Base-by-base conservation (phyloP, 1,284 basidiomycete species). In the Tilletia horrida region DNA sequence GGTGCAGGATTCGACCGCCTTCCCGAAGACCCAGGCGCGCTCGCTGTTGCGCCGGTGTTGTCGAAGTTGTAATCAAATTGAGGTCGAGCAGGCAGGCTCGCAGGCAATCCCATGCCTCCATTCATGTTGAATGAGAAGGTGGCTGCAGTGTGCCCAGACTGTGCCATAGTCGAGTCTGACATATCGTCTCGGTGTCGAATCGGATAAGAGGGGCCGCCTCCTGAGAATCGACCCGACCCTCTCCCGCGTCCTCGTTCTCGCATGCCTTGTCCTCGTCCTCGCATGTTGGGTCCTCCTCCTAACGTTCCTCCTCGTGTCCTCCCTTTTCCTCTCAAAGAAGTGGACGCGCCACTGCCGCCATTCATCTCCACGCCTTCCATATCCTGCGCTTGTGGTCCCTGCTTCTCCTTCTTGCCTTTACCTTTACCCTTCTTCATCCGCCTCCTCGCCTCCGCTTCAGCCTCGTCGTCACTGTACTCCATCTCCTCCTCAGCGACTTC, bases 391-490 rank as follows among this genome's bases (percentile, higher is more conserved):
- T 18, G 23, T 21, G 3, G 16, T 9, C 21, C 48, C 48, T 9
- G n/a, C 21, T 27, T 11, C 21, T 18, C 52, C 13, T 74, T 74
- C 27, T 65, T 62, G 45, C 76, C 75, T 40, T 84, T 85, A 2
- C 76, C 67, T 3, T 29, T 29, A 14, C 55, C 55, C 55, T 59
- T 59, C 55, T 59, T 59, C 29, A 18, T 59, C 29, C 81, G 73
- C 57, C 81, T 74, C 75, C 86, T 89, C 75, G 88, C 86, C 43
- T 87, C 87, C 18, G 87, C 87, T 79, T 95, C 92, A 66, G 88
- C 86, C 79, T 95, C 92, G 73, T 95, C 92, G 70, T 95, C 92
- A 4, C 90, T 92, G 78, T 92, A 95, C 75, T 94, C 92, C 21
- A 91, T 76, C 76, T 94, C 92, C 66, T 91, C 87, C 14, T 90